Conservation (phyloP, 2,329 filamentous ascomycete genomes). For the Tolypocladium sp. region DNA sequence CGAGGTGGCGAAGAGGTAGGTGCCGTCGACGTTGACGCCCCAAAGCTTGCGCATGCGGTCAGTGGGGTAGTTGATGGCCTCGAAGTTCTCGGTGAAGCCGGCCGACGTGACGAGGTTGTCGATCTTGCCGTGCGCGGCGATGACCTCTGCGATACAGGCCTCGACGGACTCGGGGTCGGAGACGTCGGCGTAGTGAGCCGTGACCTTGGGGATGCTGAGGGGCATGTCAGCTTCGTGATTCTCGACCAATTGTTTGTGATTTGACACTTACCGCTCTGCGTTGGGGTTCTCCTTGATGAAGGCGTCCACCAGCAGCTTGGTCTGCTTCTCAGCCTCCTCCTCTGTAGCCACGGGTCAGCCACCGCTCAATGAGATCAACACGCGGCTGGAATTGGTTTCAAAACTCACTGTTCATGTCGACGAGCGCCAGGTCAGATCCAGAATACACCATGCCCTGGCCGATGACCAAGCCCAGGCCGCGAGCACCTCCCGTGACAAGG, state of each 20-base stretch:
- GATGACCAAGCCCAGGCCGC: constrained; percentile 87
- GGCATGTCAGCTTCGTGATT: not conserved
- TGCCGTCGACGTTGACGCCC: constrained; percentile 88
- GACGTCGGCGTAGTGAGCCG: constrained; percentile 85
- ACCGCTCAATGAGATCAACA: not conserved
- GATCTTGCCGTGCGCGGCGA: constrained; percentile 61
- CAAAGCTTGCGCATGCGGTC: constrained; percentile 90
- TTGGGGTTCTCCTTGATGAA: constrained; percentile 76
- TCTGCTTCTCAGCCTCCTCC: constrained; percentile 75
- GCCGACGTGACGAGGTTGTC: constrained; percentile 93
- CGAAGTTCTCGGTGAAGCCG: constrained; percentile 92
- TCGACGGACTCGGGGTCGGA: constrained; percentile 72
- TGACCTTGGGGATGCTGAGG: constrained; percentile 65
- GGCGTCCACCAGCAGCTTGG: constrained; percentile 60
- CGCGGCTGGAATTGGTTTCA: no score
- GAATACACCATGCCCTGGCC: constrained; percentile 83
- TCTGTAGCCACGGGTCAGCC: constrained; percentile 36
- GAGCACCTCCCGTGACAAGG: constrained; percentile 82
- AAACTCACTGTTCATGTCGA: constrained; percentile 74
- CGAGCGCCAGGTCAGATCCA: constrained; percentile 81
- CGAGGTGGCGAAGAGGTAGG: constrained; percentile 76
- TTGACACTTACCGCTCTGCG: constrained; percentile 46
- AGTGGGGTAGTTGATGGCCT: constrained; percentile 82
- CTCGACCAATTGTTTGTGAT: not conserved
- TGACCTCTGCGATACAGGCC: constrained; percentile 54